Evolutionary conservation across 2,329 filamentous ascomycete genomes (phyloP), one percentile per base, ranked within the genome.

Genomic region (Nigrograna mackinnonii): DNA sequence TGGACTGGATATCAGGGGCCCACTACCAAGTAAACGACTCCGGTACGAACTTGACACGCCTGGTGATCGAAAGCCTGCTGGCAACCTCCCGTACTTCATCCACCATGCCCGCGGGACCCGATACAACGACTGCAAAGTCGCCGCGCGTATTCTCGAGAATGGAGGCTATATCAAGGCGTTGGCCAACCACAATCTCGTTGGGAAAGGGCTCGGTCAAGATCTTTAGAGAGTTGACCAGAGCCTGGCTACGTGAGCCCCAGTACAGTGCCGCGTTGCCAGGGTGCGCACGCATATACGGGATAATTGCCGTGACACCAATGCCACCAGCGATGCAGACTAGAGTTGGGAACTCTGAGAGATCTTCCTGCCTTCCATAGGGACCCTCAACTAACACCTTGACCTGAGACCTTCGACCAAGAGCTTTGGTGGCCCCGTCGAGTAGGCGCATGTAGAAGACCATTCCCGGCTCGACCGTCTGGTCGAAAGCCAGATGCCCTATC

Each of bases 281-380:
- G n/a, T n/a, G n/a, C n/a, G n/a, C n/a, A n/a, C 43, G 37, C 3
- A 69, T 26, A 35, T 61, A 67, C 3, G 70, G 65, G 0, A 78
- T 44, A 12, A 75, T 34, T 3, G 62, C 71, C 0, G 75, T 78
- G 51, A 79, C 74, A 32, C 76, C 75, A 20, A 78, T 72, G 6
- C 75, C 76, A 14, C 77, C 76, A 2, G 60, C 71, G 28, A 79
- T 66, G 35, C 72, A 66, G 6, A 79, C 44, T 2, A 78, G 33
- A 14, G 24, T 37, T n/a, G 33, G 43, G 28, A 40, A 47, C 16
- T 55, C 49, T n/a, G n/a, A n/a, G n/a, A n/a, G n/a, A n/a, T n/a
- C n/a, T n/a, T n/a, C n/a, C 4, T 28, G 38, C n/a, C n/a, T n/a
- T 6, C 31, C 38, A 18, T 34, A 41, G 19, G 31, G 35, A 2